Percentiles rank a stretch among this genome's conserved stretches.
phyloP scores from a whole-genome alignment of 257 asterid species.

The Lithospermum erythrorhizon region DNA sequence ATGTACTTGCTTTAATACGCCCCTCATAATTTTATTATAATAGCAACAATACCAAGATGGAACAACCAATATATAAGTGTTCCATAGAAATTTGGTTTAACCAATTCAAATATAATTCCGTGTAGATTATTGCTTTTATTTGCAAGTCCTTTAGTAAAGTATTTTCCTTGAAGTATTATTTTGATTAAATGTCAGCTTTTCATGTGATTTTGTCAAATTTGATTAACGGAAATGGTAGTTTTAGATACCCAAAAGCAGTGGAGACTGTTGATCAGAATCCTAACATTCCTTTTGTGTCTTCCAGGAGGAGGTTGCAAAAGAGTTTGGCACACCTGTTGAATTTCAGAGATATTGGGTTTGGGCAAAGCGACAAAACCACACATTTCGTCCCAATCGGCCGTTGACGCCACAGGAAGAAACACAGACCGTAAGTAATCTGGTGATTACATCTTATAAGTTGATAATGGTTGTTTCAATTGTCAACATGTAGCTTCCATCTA shows the following conservation, averaged over 20 bases:
- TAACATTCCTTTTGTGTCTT: constrained; percentile 12
- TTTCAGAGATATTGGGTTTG: constrained; percentile 93
- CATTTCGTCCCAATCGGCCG: constrained; percentile 96
- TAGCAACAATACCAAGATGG: background rate
- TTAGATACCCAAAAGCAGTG: background rate
- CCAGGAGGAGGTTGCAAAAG: constrained; percentile 93
- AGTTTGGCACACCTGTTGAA: constrained; percentile 74
- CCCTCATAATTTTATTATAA: background rate
- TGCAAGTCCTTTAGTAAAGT: background rate
- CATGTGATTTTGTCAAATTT: background rate
- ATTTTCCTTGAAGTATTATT: background rate
- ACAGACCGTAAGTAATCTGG: constrained; percentile 42
- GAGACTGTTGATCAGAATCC: background rate
- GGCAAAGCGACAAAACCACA: constrained; percentile 97
- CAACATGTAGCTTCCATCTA: background rate
- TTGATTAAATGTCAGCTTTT: background rate
- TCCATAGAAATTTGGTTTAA: background rate
- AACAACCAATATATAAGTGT: background rate
- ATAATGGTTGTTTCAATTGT: background rate
- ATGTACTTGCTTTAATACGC: background rate
- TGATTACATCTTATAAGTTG: background rate
- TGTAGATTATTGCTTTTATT: background rate
- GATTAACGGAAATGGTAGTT: background rate
- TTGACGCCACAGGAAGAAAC: constrained; percentile 79
- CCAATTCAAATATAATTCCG: background rate